These are phyloP conservation scores for Boletus pseudo-olivaceus DNA, from an alignment of 768 basidiomycete genomes.

Conservation along the genomic window DNA sequence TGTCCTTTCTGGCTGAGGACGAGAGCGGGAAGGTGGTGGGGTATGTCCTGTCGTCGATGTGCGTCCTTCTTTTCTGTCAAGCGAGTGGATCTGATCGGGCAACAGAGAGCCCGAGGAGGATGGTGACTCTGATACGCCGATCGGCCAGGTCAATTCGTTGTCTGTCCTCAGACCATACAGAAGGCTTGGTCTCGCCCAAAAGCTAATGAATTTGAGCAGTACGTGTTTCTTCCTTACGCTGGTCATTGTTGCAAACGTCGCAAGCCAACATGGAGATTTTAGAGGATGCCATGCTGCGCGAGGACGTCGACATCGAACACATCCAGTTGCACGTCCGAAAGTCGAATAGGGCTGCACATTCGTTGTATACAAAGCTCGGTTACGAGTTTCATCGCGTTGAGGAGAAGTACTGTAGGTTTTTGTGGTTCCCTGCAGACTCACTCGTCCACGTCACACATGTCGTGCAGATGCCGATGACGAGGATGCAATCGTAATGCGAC, in stretches of 20 bases:
- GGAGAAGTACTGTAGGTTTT: slow-evolving; percentile 24
- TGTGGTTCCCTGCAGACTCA: neutral
- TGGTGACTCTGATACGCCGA: neutral
- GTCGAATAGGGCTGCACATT: slow-evolving; percentile 24
- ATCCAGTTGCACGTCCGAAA: slow-evolving; percentile 30
- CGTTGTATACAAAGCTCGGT: slow-evolving; percentile 26
- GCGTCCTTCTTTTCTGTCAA: slow-evolving; percentile 12
- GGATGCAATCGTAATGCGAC: slow-evolving; percentile 26
- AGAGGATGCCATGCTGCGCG: slow-evolving; percentile 27
- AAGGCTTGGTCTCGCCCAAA: slow-evolving; percentile 27
- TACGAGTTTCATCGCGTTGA: slow-evolving; percentile 16
- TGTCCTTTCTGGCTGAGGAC: slow-evolving; percentile 53
- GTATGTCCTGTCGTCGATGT: slow-evolving; percentile 58
- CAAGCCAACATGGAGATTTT: slow-evolving; percentile 1
- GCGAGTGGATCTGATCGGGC: slow-evolving; percentile 1
- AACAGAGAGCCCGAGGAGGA: slow-evolving; percentile 24
- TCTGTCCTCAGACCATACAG: slow-evolving; percentile 28
- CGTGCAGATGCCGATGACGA: slow-evolving; percentile 25
- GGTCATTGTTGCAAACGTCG: neutral
- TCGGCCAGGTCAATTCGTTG: slow-evolving; percentile 31
- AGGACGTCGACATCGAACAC: slow-evolving; percentile 9
- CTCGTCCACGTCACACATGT: neutral
- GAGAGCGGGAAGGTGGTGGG: slow-evolving; percentile 48
- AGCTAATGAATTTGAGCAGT: slow-evolving; percentile 28
- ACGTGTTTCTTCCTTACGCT: slow-evolving; percentile 1